phyloP scores from a whole-genome alignment of 148 eudicot species.

The Vaccinium macrocarpon region DNA sequence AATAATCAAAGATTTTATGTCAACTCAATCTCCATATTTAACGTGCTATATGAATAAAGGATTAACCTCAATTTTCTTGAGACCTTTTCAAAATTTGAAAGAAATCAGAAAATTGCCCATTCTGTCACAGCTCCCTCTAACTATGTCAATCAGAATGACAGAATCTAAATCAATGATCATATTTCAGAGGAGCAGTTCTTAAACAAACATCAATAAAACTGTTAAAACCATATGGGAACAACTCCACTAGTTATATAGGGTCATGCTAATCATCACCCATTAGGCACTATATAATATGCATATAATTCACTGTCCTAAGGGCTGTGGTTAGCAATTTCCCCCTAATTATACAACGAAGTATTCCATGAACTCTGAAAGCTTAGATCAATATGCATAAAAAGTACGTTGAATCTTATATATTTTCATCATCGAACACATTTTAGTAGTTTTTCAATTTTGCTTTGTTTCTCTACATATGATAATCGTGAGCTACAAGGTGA shows the following conservation, averaged over 20 bases:
- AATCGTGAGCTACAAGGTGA: neutral
- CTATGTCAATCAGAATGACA: neutral
- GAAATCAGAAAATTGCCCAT: too few relatives aligned
- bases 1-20: too few relatives aligned
- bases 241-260: too few relatives aligned
- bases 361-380: neutral
- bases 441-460: neutral
- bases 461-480: neutral
- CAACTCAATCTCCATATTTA: neutral
- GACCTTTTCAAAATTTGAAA: neutral
- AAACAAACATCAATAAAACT: neutral
- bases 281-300: too few relatives aligned
- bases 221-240: too few relatives aligned
- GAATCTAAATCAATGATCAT: neutral
- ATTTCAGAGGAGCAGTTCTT: neutral
- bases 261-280: too few relatives aligned
- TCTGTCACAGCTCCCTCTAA: too few relatives aligned
- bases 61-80: neutral
- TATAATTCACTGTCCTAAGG: too few relatives aligned
- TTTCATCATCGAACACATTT: too few relatives aligned
- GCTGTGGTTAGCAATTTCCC: too few relatives aligned
- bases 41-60: neutral
- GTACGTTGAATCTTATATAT: neutral
- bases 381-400: neutral
- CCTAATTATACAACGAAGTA: too few relatives aligned